Percentiles rank a stretch among this genome's conserved stretches.
These are phyloP conservation scores for Fagus sylvatica DNA, from an alignment of 306 rosid species.

Conservation along the genomic window DNA sequence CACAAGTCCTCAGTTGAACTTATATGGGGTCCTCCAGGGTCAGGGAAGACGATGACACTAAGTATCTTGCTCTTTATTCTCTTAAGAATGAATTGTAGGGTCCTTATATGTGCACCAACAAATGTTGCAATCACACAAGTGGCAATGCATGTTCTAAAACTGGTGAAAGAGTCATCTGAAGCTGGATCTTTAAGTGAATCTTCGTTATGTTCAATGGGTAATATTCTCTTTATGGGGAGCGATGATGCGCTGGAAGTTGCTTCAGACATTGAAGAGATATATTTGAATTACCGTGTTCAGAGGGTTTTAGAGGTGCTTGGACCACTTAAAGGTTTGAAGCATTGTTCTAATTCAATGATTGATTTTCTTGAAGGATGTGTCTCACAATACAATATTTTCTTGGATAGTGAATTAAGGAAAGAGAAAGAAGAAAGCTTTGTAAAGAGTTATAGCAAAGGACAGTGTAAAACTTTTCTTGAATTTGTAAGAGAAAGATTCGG, in stretches of 20 bases:
- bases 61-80: conserved; percentile 48
- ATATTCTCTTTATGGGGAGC: conserved; percentile 64
- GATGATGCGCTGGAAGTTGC: conserved; percentile 61
- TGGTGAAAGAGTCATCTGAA: conserved; percentile 39
- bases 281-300: conserved; percentile 59
- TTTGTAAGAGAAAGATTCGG: conserved; percentile 49
- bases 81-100: conserved; percentile 43
- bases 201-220: conserved; percentile 51
- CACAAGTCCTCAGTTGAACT: conserved; percentile 49
- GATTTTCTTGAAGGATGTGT: conserved; percentile 61
- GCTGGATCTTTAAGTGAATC: conserved; percentile 12
- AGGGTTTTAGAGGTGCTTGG: conserved; percentile 44
- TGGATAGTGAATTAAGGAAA: conserved; percentile 42
- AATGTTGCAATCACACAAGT: conserved; percentile 70
- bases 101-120: conserved; percentile 79
- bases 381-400: conserved; percentile 48
- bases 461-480: conserved; percentile 49
- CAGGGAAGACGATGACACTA: conserved; percentile 68
- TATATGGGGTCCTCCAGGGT: conserved; percentile 90
- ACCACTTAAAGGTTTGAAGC: conserved; percentile 52
- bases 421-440: conserved; percentile 16
- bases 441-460: conserved; percentile 12
- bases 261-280: conserved; percentile 48
- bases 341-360: conserved; percentile 51
- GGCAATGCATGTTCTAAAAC: conserved; percentile 51